phyloP scores from a whole-genome alignment of 2,329 filamentous ascomycete species.

The Aspergillus uvarum region DNA sequence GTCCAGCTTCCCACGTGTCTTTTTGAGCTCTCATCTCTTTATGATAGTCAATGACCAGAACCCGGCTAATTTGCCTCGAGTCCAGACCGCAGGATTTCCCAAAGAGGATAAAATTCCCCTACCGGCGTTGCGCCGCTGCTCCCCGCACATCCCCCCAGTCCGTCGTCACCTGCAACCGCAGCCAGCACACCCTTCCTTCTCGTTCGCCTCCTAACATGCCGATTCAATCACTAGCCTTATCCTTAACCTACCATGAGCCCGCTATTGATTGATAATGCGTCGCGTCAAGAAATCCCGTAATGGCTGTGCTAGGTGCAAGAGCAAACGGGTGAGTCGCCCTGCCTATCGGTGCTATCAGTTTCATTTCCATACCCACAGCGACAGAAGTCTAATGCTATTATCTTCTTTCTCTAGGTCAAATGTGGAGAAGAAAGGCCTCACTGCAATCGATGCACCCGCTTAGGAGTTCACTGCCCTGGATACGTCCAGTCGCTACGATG shows the following conservation, averaged over 20 bases:
- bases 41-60: not conserved
- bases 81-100: constrained; percentile 8
- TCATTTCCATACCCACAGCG: not conserved
- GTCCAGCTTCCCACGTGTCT: too few relatives aligned
- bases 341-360: constrained; percentile 4
- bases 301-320: constrained; percentile 44
- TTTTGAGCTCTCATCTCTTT: not conserved
- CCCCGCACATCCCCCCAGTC: constrained; percentile 1
- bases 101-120: constrained; percentile 10
- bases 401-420: constrained; percentile 33
- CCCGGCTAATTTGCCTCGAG: not conserved
- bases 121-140: not conserved
- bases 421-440: constrained; percentile 42
- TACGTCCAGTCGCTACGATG: constrained; percentile 40
- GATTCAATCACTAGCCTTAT: constrained; percentile 29
- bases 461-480: constrained; percentile 40
- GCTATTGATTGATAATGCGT: constrained; percentile 43
- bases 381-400: not conserved
- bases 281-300: constrained; percentile 45
- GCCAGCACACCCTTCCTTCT: not conserved
- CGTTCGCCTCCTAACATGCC: not conserved
- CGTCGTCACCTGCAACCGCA: not conserved
- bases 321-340: constrained; percentile 34
- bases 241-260: constrained; percentile 28
- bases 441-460: constrained; percentile 39